Conservation (phyloP, 2,329 filamentous ascomycete genomes). For the Diaporthe sp. region DNA sequence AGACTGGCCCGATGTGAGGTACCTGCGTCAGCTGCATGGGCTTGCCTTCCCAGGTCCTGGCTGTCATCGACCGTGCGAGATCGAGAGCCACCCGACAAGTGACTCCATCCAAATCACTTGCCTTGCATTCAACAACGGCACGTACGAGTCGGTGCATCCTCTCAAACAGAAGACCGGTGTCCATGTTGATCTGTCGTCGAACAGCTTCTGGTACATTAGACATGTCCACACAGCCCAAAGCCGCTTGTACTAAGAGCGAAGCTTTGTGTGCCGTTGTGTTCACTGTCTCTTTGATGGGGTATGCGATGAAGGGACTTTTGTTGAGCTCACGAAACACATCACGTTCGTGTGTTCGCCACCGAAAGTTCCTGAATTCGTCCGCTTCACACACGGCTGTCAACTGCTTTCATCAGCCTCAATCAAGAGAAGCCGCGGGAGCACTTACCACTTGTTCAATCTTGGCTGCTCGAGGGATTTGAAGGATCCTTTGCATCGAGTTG, state of each 20-base stretch:
- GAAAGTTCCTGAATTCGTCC: slow-evolving; percentile 78
- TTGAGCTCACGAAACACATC: slow-evolving; percentile 79
- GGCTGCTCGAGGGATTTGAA: slow-evolving; percentile 71
- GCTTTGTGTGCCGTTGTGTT: slow-evolving; percentile 79
- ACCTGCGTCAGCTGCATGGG: slow-evolving; percentile 87
- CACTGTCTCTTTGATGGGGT: slow-evolving; percentile 77
- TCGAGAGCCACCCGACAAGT: slow-evolving; percentile 79
- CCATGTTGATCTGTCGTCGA: slow-evolving; percentile 64
- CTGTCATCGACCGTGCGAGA: slow-evolving; percentile 80
- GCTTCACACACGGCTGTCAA: slow-evolving; percentile 76
- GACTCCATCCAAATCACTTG: slow-evolving; percentile 70
- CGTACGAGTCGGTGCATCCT: slow-evolving; percentile 77
- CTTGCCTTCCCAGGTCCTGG: slow-evolving; percentile 84
- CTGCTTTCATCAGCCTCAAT: slow-evolving; percentile 55
- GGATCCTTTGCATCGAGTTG: slow-evolving; percentile 80
- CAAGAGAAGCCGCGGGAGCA: slow-evolving; percentile 33
- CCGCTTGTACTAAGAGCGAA: slow-evolving; percentile 81
- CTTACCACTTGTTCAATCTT: slow-evolving; percentile 77
- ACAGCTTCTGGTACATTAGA: slow-evolving; percentile 52
- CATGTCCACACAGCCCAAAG: slow-evolving; percentile 71
- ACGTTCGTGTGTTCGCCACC: slow-evolving; percentile 79
- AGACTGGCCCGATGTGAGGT: slow-evolving; percentile 79
- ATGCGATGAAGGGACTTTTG: slow-evolving; percentile 75
- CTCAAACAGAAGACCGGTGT: slow-evolving; percentile 75
- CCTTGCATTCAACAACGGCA: slow-evolving; percentile 82